These are phyloP conservation scores for Coprinopsis cinerea DNA, from an alignment of 768 basidiomycete genomes.

Conservation along the genomic window DNA sequence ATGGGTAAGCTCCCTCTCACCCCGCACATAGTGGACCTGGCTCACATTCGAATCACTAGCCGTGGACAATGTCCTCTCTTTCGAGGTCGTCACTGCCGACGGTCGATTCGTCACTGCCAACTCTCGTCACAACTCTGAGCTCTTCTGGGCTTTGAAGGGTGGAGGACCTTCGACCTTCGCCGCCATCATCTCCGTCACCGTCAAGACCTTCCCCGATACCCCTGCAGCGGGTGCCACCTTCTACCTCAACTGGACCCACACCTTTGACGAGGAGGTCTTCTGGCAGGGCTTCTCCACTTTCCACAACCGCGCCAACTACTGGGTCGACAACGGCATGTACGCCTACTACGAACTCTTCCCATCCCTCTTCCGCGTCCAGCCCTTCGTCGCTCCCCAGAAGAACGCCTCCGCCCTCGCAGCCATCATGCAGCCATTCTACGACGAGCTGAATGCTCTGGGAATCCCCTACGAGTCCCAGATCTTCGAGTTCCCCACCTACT, in stretches of 20 bases:
- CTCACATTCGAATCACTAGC: background rate
- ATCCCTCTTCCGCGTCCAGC: slow-evolving; percentile 6
- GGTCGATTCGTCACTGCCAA: slow-evolving; percentile 25
- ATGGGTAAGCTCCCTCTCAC: slow-evolving; percentile 11
- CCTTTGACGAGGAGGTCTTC: slow-evolving; percentile 9
- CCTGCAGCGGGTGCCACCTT: slow-evolving; percentile 9
- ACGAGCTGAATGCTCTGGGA: slow-evolving; percentile 3
- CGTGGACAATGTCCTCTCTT: slow-evolving; percentile 23
- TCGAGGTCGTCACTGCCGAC: slow-evolving; percentile 34
- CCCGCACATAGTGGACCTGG: no score
- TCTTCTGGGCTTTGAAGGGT: slow-evolving; percentile 34
- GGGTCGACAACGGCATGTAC: slow-evolving; percentile 10
- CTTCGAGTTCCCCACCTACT: slow-evolving; percentile 11
- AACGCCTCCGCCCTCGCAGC: slow-evolving; percentile 6
- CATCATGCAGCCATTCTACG: slow-evolving; percentile 10
- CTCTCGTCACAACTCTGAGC: slow-evolving; percentile 29
- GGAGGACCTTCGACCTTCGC: slow-evolving; percentile 19
- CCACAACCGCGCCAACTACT: slow-evolving; percentile 8
- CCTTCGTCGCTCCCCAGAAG: slow-evolving; percentile 12
- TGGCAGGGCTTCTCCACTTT: slow-evolving; percentile 12
- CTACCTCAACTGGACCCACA: slow-evolving; percentile 12
- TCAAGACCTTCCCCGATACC: slow-evolving; percentile 17
- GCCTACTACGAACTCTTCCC: slow-evolving; percentile 11
- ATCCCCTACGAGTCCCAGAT: slow-evolving; percentile 5
- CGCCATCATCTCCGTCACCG: slow-evolving; percentile 10